Conservation (phyloP, 139 green algal genomes). For the Gonium pectorale region DNA sequence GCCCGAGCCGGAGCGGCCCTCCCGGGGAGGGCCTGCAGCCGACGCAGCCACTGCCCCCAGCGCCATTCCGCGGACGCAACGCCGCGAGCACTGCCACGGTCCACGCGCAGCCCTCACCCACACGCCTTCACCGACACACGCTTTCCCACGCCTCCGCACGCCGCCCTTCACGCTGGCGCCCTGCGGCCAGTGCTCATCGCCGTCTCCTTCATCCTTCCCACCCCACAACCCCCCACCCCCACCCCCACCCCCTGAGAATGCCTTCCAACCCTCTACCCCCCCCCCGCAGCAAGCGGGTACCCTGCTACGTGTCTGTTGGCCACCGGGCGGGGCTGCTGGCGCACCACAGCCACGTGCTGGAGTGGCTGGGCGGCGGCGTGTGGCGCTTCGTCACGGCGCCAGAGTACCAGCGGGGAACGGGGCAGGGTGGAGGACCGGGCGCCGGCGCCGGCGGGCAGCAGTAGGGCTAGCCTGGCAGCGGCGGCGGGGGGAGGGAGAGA, state of each 20-base stretch:
- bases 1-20: too few relatives aligned
- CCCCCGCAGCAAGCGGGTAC: conserved; percentile 15
- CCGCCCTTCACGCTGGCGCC: not conserved
- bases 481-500: too few relatives aligned
- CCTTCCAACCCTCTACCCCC: not conserved
- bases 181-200: not conserved
- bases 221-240: not conserved
- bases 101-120: too few relatives aligned
- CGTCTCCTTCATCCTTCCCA: not conserved
- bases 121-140: not conserved
- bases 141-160: not conserved
- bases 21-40: too few relatives aligned
- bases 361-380: conserved; percentile 23
- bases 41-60: too few relatives aligned
- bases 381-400: conserved; percentile 48
- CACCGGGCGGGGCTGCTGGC: conserved; percentile 77
- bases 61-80: too few relatives aligned
- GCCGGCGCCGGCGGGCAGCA: too few relatives aligned
- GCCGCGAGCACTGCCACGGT: too few relatives aligned
- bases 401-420: conserved; percentile 57
- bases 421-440: too few relatives aligned
- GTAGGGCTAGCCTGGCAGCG: too few relatives aligned
- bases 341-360: conserved; percentile 85
- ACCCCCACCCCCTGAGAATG: not conserved
- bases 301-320: conserved; percentile 81